A percentile compares a stretch with the other conserved stretches of the same genome.
Evolutionary conservation across 805 yeast genomes (phyloP).

Genomic region (Candida ficus): DNA sequence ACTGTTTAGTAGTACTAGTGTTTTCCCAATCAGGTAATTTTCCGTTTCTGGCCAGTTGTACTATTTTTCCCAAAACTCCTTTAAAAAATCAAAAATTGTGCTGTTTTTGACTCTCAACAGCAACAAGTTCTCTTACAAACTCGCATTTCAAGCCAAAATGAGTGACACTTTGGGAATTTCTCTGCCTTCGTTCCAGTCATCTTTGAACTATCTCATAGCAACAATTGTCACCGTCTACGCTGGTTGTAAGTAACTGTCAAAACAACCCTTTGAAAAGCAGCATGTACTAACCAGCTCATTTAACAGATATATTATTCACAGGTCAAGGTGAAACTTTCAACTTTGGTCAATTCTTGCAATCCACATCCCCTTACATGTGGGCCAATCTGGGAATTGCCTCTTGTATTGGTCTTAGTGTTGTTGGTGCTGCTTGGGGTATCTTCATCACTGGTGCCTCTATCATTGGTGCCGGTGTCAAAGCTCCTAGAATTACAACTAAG

Average conservation of each 20-base stretch:
- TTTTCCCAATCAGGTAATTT: background rate
- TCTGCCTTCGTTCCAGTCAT: constrained; percentile 17
- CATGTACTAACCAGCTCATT: background rate
- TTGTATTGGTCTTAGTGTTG: constrained; percentile 91
- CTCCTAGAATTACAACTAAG: constrained; percentile 96
- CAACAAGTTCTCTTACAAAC: no score
- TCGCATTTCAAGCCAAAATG: constrained; percentile 6
- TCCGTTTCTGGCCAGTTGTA: background rate
- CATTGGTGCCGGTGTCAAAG: constrained; percentile 96
- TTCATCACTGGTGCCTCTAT: constrained; percentile 93
- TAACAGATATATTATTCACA: constrained; percentile 54
- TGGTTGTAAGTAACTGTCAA: constrained; percentile 20
- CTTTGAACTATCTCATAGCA: constrained; percentile 15
- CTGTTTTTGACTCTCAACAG: no score
- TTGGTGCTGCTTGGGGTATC: constrained; percentile 99
- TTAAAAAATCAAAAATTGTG: background rate
- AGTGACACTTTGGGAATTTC: constrained; percentile 13
- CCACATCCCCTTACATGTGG: constrained; percentile 96
- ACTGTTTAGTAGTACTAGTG: background rate
- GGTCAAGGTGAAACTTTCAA: constrained; percentile 91
- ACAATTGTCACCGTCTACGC: constrained; percentile 18
- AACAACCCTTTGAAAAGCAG: background rate
- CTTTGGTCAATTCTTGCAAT: constrained; percentile 79
- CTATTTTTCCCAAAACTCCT: background rate
- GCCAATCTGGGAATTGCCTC: constrained; percentile 83